Percentiles rank a stretch among this genome's conserved stretches.
These are phyloP conservation scores for Solanum hybrid DNA, from an alignment of 305 asterid species.

Conservation along the genomic window DNA sequence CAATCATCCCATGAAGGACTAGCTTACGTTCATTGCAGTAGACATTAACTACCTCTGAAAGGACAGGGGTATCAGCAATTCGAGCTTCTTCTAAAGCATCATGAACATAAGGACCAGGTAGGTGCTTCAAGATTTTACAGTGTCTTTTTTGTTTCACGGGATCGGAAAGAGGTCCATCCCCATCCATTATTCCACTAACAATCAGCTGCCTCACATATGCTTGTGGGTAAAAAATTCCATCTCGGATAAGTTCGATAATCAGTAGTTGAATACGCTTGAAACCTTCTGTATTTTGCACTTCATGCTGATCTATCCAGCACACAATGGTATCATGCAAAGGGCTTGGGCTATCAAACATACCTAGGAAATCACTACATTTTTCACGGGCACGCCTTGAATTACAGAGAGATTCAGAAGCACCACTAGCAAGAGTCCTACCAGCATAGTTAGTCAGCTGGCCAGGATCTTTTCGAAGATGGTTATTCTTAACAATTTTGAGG, in stretches of 20 bases:
- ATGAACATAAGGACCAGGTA: slow-evolving; percentile 57
- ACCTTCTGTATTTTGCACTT: slow-evolving; percentile 79
- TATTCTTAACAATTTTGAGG: slow-evolving; percentile 5
- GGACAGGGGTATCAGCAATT: slow-evolving; percentile 34
- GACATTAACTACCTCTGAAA: slow-evolving; percentile 51
- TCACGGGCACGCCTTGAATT: slow-evolving; percentile 24
- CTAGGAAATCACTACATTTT: slow-evolving; percentile 29
- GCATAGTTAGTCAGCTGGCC: slow-evolving; percentile 12
- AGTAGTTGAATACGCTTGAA: slow-evolving; percentile 71
- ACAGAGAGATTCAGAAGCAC: slow-evolving; percentile 11
- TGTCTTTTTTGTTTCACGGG: slow-evolving; percentile 66
- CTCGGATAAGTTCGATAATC: slow-evolving; percentile 56
- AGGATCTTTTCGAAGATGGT: slow-evolving; percentile 16
- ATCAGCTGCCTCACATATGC: slow-evolving; percentile 93
- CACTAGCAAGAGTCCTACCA: slow-evolving; percentile 7
- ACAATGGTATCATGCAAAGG: slow-evolving; percentile 87
- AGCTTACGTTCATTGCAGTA: slow-evolving; percentile 80
- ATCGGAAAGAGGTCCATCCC: slow-evolving; percentile 50
- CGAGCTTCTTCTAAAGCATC: slow-evolving; percentile 68
- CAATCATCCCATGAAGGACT: slow-evolving; percentile 56
- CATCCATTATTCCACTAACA: slow-evolving; percentile 85
- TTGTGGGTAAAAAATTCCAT: slow-evolving; percentile 80
- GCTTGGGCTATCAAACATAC: slow-evolving; percentile 68
- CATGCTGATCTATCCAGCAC: slow-evolving; percentile 98
- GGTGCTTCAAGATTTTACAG: slow-evolving; percentile 79